Evolutionary conservation across 2,329 filamentous ascomycete genomes (phyloP).

Genomic region (Alternaria tenuissima): DNA sequence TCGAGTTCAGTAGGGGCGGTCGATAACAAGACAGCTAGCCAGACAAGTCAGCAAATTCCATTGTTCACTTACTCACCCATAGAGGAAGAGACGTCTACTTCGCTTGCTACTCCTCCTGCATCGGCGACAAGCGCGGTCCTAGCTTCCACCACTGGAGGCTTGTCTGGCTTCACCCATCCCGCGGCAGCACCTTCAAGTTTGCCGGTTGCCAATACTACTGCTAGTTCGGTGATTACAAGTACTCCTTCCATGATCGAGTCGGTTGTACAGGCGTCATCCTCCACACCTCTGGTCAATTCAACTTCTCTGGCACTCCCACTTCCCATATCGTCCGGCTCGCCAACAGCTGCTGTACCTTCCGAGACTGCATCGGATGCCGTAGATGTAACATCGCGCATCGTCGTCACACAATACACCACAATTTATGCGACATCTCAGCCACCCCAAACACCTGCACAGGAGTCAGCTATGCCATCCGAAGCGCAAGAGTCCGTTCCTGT

Average conservation of each 20-base stretch:
- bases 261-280: conserved; percentile 2
- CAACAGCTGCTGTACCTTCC: neutral
- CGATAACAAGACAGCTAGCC: conserved; percentile 24
- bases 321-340: neutral
- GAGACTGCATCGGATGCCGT: neutral
- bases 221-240: neutral
- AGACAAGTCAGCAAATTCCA: conserved; percentile 24
- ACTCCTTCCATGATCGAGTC: conserved; percentile 12
- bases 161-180: conserved; percentile 34
- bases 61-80: conserved; percentile 38
- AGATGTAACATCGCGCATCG: conserved; percentile 24
- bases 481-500: conserved; percentile 5
- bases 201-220: conserved; percentile 1
- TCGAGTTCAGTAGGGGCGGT: conserved; percentile 24
- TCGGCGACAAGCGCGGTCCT: conserved; percentile 13
- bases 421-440: conserved; percentile 26
- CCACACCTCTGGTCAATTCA: conserved; percentile 7
- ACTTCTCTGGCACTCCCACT: conserved; percentile 6
- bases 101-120: conserved; percentile 14
- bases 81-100: conserved; percentile 21
- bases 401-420: conserved; percentile 43
- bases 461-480: conserved; percentile 13
- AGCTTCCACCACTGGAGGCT: conserved; percentile 23
- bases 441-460: conserved; percentile 5
- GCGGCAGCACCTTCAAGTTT: conserved; percentile 14